Conservation (phyloP, 2,329 filamentous ascomycete species). For the Diaporthe sp. region DNA sequence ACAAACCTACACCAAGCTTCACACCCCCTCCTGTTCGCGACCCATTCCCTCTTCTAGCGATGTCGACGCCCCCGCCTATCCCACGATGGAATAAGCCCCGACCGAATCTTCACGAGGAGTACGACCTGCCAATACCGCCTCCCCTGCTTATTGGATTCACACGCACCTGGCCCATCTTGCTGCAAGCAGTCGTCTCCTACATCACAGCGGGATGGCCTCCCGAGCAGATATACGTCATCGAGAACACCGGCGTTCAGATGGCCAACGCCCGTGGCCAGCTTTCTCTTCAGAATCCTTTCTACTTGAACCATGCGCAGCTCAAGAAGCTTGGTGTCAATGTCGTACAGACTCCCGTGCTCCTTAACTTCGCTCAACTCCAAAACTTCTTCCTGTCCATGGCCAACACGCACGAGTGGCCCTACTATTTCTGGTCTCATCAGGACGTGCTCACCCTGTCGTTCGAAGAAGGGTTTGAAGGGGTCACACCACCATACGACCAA, state of each 20-base stretch:
- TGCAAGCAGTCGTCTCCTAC: slow-evolving; percentile 69
- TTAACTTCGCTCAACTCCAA: slow-evolving; percentile 67
- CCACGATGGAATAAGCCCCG: slow-evolving; percentile 60
- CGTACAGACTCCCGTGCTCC: slow-evolving; percentile 62
- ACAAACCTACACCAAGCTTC: slow-evolving; percentile 47
- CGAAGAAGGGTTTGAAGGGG: slow-evolving; percentile 54
- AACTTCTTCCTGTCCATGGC: slow-evolving; percentile 65
- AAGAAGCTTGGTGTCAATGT: slow-evolving; percentile 61
- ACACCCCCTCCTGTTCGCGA: slow-evolving; percentile 53
- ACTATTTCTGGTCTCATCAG: slow-evolving; percentile 69
- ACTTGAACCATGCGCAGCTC: slow-evolving; percentile 65
- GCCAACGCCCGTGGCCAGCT: slow-evolving; percentile 64
- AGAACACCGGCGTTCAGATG: slow-evolving; percentile 70
- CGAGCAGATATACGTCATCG: slow-evolving; percentile 68
- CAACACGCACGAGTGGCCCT: slow-evolving; percentile 58
- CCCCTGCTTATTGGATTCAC: slow-evolving; percentile 73
- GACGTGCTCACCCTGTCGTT: slow-evolving; percentile 62
- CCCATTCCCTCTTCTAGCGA: slow-evolving; percentile 57
- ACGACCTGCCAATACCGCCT: slow-evolving; percentile 55
- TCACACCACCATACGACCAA: slow-evolving; percentile 51
- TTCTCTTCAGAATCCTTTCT: slow-evolving; percentile 68
- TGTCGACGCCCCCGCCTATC: slow-evolving; percentile 55
- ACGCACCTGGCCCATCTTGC: slow-evolving; percentile 66
- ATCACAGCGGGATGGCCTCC: slow-evolving; percentile 72
- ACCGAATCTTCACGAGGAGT: slow-evolving; percentile 54